Percentiles rank a stretch among this genome's conserved stretches.
Conservation (phyloP, 1,284 basidiomycete species). For the Abortiporus biennis region DNA sequence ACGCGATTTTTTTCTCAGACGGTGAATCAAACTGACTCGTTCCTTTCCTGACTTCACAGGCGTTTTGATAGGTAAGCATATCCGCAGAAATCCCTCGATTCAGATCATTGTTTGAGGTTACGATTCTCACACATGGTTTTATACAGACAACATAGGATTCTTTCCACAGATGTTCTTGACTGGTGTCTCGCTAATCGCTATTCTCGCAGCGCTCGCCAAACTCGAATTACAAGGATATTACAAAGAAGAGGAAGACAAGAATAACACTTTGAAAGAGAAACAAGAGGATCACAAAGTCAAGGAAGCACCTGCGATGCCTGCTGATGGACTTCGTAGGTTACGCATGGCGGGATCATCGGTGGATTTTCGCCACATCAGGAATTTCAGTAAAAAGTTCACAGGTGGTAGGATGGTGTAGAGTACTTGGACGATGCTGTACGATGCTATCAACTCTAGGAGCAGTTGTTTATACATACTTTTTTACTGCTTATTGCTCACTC, state of each 20-base stretch:
- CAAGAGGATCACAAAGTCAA: conserved; percentile 9
- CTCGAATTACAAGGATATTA: conserved; percentile 30
- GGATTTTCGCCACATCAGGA: conserved; percentile 12
- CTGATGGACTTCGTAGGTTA: conserved; percentile 17
- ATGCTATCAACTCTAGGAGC: no score
- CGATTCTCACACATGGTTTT: neutral
- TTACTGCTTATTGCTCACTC: no score
- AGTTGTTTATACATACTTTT: no score
- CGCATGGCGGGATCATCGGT: conserved; percentile 13
- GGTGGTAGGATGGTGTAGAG: no score
- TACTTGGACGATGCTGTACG: no score
- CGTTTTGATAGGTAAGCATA: conserved; percentile 38
- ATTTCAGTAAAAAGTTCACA: conserved; percentile 12
- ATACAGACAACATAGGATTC: conserved; percentile 45
- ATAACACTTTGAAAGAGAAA: neutral
- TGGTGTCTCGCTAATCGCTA: conserved; percentile 31
- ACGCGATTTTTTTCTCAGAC: neutral
- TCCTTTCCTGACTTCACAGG: conserved; percentile 22
- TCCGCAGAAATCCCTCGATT: no score
- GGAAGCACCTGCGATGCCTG: conserved; percentile 16
- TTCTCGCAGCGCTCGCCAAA: conserved; percentile 37
- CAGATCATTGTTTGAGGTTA: neutral
- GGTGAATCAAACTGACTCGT: no score
- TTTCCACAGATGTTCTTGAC: conserved; percentile 52
- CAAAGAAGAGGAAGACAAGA: conserved; percentile 2